A percentile compares a stretch with the other conserved stretches of the same genome.
Conservation (phyloP, 495 filamentous ascomycete genomes). For the Aspergillus homomorphus region DNA sequence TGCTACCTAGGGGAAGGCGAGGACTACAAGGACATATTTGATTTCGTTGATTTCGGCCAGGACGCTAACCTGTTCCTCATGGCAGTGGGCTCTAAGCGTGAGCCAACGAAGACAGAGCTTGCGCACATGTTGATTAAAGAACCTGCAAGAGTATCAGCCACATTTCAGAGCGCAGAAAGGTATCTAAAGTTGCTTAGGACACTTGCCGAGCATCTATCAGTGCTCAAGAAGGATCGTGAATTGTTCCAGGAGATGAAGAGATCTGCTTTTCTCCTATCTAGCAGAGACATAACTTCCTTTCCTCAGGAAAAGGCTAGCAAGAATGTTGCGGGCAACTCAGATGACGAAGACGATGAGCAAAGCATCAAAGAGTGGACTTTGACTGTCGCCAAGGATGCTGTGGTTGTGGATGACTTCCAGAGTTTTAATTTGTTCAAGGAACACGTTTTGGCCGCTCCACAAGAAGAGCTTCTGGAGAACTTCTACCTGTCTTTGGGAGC, state of each 20-base stretch:
- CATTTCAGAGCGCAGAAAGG: conserved; percentile 75
- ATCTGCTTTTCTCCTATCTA: conserved; percentile 76
- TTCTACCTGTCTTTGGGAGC: conserved; percentile 66
- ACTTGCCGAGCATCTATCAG: conserved; percentile 64
- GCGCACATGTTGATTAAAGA: conserved; percentile 73
- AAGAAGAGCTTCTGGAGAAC: conserved; percentile 79
- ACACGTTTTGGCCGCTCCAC: conserved; percentile 75
- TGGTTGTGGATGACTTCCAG: conserved; percentile 83
- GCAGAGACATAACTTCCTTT: conserved; percentile 61
- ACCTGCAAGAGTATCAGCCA: conserved; percentile 72
- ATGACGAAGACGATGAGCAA: conserved; percentile 65
- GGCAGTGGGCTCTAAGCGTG: conserved; percentile 81
- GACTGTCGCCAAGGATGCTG: conserved; percentile 62
- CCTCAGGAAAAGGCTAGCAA: conserved; percentile 22
- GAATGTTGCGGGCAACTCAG: conserved; percentile 25
- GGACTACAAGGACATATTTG: conserved; percentile 83
- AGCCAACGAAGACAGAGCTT: conserved; percentile 83
- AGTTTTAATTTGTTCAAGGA: conserved; percentile 81
- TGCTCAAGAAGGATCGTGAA: conserved; percentile 71
- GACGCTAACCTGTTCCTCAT: conserved; percentile 86
- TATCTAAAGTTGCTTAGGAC: conserved; percentile 78
- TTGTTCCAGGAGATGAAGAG: conserved; percentile 71
- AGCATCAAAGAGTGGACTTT: conserved; percentile 76
- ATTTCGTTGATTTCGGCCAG: conserved; percentile 90
- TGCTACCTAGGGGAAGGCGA: conserved; percentile 78